These are phyloP conservation scores for Trichoderma atroviride DNA, from an alignment of 2,329 filamentous ascomycete species.

Conservation along the genomic window DNA sequence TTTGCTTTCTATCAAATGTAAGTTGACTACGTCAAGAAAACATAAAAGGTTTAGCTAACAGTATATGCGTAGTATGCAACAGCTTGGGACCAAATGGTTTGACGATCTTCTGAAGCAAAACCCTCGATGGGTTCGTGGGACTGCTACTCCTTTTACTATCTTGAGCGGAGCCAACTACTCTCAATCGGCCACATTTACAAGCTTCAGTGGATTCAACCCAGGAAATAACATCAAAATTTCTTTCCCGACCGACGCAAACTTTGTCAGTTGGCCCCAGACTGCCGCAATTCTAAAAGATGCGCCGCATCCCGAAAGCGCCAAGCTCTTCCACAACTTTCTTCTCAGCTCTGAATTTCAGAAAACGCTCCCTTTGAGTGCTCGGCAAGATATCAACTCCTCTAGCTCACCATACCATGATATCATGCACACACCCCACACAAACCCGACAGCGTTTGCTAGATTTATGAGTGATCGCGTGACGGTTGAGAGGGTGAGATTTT, in stretches of 20 bases:
- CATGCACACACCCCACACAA: constrained; percentile 38
- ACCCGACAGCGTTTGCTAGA: constrained; percentile 43
- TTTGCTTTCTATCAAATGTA: constrained; percentile 54
- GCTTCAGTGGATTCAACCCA: constrained; percentile 29
- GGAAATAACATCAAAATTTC: constrained; percentile 32
- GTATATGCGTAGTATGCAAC: constrained; percentile 37
- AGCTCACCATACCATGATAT: constrained; percentile 35
- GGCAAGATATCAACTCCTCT: constrained; percentile 37
- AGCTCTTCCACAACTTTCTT: constrained; percentile 52
- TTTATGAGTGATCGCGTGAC: constrained; percentile 47
- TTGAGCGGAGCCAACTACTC: constrained; percentile 36
- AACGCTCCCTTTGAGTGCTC: constrained; percentile 39
- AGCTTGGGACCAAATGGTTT: constrained; percentile 51
- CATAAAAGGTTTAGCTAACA: background rate
- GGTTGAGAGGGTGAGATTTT: constrained; percentile 48
- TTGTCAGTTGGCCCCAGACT: constrained; percentile 52
- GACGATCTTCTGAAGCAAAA: constrained; percentile 52
- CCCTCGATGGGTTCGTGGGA: constrained; percentile 57
- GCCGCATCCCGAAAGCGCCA: constrained; percentile 53
- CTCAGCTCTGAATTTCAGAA: constrained; percentile 47
- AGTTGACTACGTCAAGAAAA: constrained; percentile 28
- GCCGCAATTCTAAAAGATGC: constrained; percentile 53
- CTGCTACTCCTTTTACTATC: constrained; percentile 46
- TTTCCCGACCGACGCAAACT: constrained; percentile 44
- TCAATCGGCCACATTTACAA: constrained; percentile 42